Conservation (phyloP, 768 basidiomycete species). For the Paxillus ammoniavirescens region DNA sequence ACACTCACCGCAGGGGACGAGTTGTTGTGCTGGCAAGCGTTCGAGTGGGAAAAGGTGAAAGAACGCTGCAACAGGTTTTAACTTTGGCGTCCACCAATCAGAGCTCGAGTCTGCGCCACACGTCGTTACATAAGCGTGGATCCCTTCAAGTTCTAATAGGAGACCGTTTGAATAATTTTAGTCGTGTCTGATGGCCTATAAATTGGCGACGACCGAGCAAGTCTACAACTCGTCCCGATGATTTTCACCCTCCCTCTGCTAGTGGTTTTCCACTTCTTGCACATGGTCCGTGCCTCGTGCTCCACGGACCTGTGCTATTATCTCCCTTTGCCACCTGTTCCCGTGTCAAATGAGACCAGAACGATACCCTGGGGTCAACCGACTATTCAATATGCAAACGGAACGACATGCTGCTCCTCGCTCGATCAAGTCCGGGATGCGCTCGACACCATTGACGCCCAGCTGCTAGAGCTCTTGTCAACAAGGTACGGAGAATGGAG, state of each 20-base stretch:
- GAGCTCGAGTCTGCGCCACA: no score
- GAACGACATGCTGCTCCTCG: constrained; percentile 25
- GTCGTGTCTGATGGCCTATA: background rate
- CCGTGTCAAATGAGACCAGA: constrained; percentile 16
- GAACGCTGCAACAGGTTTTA: no score
- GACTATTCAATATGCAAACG: constrained; percentile 15
- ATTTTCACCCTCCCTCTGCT: background rate
- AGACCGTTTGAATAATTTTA: no score
- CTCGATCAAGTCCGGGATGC: constrained; percentile 17
- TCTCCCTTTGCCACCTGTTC: constrained; percentile 10
- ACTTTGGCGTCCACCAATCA: no score
- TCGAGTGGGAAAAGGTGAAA: no score
- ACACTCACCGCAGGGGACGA: no score
- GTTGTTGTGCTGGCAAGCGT: no score
- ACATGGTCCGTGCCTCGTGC: constrained; percentile 1
- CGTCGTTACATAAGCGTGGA: no score
- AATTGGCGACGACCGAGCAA: no score
- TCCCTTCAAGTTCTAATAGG: no score
- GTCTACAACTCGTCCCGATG: background rate
- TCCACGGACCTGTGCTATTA: constrained; percentile 16
- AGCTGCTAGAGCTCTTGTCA: constrained; percentile 19
- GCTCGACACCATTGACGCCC: constrained; percentile 17
- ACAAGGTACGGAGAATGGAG: constrained; percentile 6
- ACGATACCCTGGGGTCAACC: constrained; percentile 23
- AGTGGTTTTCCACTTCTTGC: background rate